Conservation (phyloP, 2,329 filamentous ascomycete genomes). For the Coniosporium tulheliwenetii region DNA sequence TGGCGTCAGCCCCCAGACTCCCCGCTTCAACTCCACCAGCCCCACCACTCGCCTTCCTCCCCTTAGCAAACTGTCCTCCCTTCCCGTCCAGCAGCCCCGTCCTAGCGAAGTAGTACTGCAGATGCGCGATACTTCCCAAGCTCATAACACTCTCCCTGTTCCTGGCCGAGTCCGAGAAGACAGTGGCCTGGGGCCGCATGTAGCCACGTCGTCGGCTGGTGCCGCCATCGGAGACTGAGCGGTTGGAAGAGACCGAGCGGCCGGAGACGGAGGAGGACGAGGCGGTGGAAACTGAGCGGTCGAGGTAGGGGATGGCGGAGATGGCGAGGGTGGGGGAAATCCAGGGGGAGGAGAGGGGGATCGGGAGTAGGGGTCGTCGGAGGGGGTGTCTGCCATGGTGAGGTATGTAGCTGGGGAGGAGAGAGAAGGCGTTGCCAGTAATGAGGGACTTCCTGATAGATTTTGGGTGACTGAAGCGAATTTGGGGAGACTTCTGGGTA, state of each 20-base stretch:
- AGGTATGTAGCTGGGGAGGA: no score
- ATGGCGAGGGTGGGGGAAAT: no score
- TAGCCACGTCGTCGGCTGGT: conserved; percentile 55
- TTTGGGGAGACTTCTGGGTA: no score
- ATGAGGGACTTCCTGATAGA: no score
- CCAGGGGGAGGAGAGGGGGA: no score
- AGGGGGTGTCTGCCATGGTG: no score
- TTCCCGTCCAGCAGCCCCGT: conserved; percentile 90
- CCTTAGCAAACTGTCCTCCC: conserved; percentile 68
- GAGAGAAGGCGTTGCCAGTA: no score
- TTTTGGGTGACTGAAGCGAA: no score
- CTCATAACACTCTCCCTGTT: conserved; percentile 92
- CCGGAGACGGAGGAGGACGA: conserved; percentile 42
- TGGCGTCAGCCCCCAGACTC: background rate
- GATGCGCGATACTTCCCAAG: conserved; percentile 85
- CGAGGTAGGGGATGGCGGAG: no score
- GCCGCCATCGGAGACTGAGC: conserved; percentile 24
- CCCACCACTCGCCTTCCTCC: conserved; percentile 34
- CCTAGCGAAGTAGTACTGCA: conserved; percentile 96
- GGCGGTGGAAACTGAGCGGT: conserved; percentile 46
- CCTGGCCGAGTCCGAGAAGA: conserved; percentile 80
- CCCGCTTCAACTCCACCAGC: background rate
- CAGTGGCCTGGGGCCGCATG: conserved; percentile 71
- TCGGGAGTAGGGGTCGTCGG: no score
- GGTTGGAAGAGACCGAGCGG: conserved; percentile 41